These are phyloP conservation scores for Vaccinium corymbosum DNA, from an alignment of 148 eudicot genomes.

Conservation along the genomic window DNA sequence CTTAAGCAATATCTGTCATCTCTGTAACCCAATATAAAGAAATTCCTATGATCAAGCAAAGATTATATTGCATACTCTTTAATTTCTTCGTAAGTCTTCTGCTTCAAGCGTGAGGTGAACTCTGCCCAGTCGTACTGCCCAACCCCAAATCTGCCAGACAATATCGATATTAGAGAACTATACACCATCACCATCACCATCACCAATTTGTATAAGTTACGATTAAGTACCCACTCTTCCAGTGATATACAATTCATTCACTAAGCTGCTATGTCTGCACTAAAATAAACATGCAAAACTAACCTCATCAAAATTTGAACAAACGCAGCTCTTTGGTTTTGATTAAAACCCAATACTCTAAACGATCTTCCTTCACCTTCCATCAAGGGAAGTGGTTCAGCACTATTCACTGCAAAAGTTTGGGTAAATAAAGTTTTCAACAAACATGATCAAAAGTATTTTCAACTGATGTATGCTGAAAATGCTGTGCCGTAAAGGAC, in stretches of 20 bases:
- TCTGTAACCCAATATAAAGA: neutral
- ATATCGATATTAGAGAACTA: constrained; percentile 2
- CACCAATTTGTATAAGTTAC: neutral
- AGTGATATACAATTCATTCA: neutral
- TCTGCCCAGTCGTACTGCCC: constrained; percentile 91
- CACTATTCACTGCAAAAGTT: constrained; percentile 50
- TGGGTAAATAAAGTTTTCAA: constrained; percentile 9
- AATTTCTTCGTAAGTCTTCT: constrained; percentile 84
- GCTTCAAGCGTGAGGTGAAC: constrained; percentile 81
- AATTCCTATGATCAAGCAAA: constrained; percentile 1
- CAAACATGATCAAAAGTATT: constrained; percentile 8
- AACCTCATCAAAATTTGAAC: constrained; percentile 96
- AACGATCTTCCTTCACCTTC: constrained; percentile 95
- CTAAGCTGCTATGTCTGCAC: neutral
- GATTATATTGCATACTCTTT: constrained; percentile 46
- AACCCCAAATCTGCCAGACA: constrained; percentile 66
- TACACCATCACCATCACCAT: neutral
- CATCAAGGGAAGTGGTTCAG: constrained; percentile 77
- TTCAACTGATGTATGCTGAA: neutral
- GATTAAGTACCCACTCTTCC: neutral
- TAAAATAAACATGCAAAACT: constrained; percentile 11
- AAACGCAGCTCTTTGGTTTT: constrained; percentile 84
- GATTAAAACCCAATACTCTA: constrained; percentile 88
- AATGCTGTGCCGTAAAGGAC: neutral
- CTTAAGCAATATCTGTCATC: neutral